phyloP scores from a whole-genome alignment of 306 rosid species.

The Adenanthera pavonina region DNA sequence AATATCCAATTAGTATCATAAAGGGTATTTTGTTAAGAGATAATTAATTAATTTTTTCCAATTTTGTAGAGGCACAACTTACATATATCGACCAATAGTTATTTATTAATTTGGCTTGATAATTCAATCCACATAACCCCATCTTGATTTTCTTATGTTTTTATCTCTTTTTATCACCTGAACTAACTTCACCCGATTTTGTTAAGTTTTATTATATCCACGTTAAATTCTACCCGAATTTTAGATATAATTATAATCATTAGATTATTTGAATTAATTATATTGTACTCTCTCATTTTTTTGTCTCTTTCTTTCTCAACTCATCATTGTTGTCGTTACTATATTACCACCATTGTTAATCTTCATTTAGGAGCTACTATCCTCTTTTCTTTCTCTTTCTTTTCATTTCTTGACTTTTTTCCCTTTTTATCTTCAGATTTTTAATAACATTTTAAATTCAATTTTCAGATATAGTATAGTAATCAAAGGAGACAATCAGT shows the following conservation, averaged over 20 bases:
- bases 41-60: background rate
- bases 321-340: no score
- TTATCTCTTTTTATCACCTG: background rate
- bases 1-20: slow-evolving; percentile 15
- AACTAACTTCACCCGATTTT: no score
- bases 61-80: background rate
- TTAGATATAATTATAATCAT: no score
- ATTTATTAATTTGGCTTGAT: no score
- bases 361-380: background rate
- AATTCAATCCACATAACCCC: no score
- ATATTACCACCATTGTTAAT: no score
- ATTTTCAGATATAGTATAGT: background rate
- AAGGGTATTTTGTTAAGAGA: slow-evolving; percentile 3
- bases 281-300: no score
- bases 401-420: background rate
- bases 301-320: no score
- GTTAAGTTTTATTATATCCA: no score
- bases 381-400: background rate
- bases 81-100: background rate
- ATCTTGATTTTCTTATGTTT: background rate
- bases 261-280: no score
- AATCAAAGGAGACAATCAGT: background rate
- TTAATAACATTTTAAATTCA: background rate
- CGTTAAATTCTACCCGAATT: no score
- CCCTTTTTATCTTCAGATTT: background rate